These are phyloP conservation scores for Penium margaritaceum DNA, from an alignment of 139 green algal species.

Conservation along the genomic window DNA sequence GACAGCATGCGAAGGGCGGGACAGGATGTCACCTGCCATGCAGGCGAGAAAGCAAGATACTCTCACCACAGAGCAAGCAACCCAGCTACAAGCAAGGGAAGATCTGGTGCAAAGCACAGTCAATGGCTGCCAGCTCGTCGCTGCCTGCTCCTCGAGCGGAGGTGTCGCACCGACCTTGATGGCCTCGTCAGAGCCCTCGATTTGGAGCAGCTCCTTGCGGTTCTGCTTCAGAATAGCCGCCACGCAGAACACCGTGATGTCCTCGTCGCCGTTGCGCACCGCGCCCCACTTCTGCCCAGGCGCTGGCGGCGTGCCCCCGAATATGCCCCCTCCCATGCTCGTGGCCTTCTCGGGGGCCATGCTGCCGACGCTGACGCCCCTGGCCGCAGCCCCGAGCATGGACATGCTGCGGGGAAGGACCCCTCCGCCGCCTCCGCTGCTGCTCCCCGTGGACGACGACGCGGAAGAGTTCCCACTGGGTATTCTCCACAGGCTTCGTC, in stretches of 20 bases:
- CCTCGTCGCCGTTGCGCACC: constrained; percentile 11
- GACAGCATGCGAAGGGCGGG: too few species aligned
- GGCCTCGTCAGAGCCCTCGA: constrained; percentile 11
- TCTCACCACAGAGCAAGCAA: too few species aligned
- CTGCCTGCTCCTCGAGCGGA: too few species aligned
- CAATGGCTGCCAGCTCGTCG: too few species aligned
- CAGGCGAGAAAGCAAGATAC: neutral
- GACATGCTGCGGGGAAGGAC: neutral
- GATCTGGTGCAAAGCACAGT: too few species aligned
- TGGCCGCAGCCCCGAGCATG: neutral
- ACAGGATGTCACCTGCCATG: too few species aligned
- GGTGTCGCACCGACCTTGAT: constrained; percentile 34
- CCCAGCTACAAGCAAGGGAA: too few species aligned
- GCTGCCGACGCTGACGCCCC: too few species aligned
- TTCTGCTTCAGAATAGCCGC: constrained; percentile 20
- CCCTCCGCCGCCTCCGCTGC: neutral
- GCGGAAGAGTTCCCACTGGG: too few species aligned
- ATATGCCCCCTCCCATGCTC: neutral
- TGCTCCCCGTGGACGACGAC: neutral
- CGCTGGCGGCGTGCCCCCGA: neutral
- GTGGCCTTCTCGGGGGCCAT: too few species aligned
- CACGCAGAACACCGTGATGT: constrained; percentile 25
- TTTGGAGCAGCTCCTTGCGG: constrained; percentile 7
- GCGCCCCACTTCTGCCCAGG: neutral
- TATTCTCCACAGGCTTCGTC: too few species aligned